Evolutionary conservation across 345 rosid genomes (phyloP), one percentile per base, ranked within the genome.

Genomic region (Brassica cretica): DNA sequence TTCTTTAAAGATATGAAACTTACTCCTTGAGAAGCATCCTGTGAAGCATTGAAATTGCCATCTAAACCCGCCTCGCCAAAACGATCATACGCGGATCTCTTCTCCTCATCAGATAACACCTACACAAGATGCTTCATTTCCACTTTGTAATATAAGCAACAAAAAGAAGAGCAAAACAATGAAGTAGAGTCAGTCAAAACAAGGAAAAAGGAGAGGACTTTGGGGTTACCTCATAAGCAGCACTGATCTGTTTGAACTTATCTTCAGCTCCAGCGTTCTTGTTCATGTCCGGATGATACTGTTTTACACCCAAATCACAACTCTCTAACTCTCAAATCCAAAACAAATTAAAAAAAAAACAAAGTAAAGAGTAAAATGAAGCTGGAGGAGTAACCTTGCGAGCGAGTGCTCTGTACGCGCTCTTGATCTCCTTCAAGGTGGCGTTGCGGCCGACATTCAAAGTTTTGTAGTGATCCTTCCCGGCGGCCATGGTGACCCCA

Each of bases 31-130:
- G 96, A 73, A 78, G 78, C 78, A 80, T 77, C 76, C 18, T 77
- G 84, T 49, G 89, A 82, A 39, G 87, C 89, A 82, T 84, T 86
- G 82, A 75, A 89, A 68, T 76, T 88, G 12, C 87, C 94, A 61
- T 84, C 86, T 75, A 90, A 73, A 75, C 96, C 95, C 4, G 79
- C 92, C 85, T 92, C 96, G 35, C 96, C 97, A 53, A 86, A 87
- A 70, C 89, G 93, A 82, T 94, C 98, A 85, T 92, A 94, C 74
- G 80, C 70, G 3, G 98, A 88, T 83, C 95, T 87, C 84, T 94
- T 92, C 89, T 90, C 93, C 37, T 90, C 90, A 84, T 94, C 98
- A 78, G 98, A 94, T 79, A 94, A 85, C 56, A 94, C 97, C 97
- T 92, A 87, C 82, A 89, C 2, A 35, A 64, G 72, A 76, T 76